Evolutionary conservation across 2,329 filamentous ascomycete species (phyloP), one percentile per base, ranked within the genome.

Genomic region (Didymella keratinophila): DNA sequence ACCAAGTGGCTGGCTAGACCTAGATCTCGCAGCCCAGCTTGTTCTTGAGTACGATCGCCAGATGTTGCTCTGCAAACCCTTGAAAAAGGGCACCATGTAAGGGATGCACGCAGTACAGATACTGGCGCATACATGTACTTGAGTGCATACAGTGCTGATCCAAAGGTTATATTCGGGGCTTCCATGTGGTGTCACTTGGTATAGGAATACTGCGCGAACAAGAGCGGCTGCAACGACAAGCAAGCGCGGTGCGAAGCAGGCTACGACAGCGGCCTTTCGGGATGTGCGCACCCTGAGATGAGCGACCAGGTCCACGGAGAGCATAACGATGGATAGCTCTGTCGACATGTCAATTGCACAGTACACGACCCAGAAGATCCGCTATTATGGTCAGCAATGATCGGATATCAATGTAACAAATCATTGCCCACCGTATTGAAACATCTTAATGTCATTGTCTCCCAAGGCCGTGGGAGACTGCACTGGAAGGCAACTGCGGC

Each of bases 61-160:
- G 10, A 66, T 47, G 5, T 56, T 64, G 2, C 60, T 55, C 16
- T 71, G 68, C 0, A 69, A 30, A 23, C 59, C 58, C 32, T 66
- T 67, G 46, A 74, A 71, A 45, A 71, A 70, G 0, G 70, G 69
- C 7, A 72, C 64, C 66, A 76, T 71, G 44, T 71, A 74, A 5
- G 71, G 74, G 30, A 76, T 71, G 49, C 72, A 73, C 28, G 71
- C 73, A 8, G 74, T 76, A 8, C 62, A 65, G 25, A 76, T 71
- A 39, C 66, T 69, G 5, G 70, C 47, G 39, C 68, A 74, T 1
- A 73, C 63, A 11, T 75, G 71, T 0, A 67, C 54, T 34, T 74
- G 66, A 1, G 71, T 69, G 25, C 69, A 65, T 41, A 76, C 62
- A 9, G 67, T 56, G 1, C 71, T 63, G 14, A 70, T 48, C 74